Evolutionary conservation across 1,139 yeast genomes (phyloP).

Genomic region (Kodamaea sp.): DNA sequence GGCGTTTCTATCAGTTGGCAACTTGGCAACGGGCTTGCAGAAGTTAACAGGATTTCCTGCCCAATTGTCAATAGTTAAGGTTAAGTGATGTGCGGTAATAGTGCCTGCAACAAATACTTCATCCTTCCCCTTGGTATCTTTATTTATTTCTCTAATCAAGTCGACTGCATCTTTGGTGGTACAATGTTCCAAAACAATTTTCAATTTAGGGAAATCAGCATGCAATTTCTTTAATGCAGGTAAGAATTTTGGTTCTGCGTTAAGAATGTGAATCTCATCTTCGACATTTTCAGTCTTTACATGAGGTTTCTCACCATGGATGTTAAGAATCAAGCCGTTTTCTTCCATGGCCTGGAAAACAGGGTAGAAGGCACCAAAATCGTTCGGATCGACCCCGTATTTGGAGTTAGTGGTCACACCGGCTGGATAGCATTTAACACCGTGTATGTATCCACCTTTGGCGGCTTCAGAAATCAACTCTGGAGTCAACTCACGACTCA

Average conservation of each 20-base stretch:
- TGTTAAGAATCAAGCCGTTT: slow-evolving; percentile 69
- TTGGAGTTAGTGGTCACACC: slow-evolving; percentile 96
- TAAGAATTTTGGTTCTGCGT: slow-evolving; percentile 88
- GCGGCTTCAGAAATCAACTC: slow-evolving; percentile 81
- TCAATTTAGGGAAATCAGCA: slow-evolving; percentile 76
- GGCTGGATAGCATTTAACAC: slow-evolving; percentile 95
- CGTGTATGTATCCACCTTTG: slow-evolving; percentile 64
- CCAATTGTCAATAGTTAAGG: slow-evolving; percentile 88
- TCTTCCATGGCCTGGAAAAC: slow-evolving; percentile 84
- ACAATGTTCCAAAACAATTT: slow-evolving; percentile 91
- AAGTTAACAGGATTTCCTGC: slow-evolving; percentile 93
- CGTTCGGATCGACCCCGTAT: slow-evolving; percentile 93
- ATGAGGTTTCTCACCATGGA: slow-evolving; percentile 95
- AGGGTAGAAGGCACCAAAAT: slow-evolving; percentile 83
- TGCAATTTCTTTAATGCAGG: slow-evolving; percentile 88
- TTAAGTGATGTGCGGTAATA: slow-evolving; percentile 92
- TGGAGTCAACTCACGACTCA: slow-evolving; percentile 76
- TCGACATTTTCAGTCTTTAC: slow-evolving; percentile 26
- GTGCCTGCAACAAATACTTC: slow-evolving; percentile 76
- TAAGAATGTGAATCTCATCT: slow-evolving; percentile 72
- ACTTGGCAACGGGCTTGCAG: slow-evolving; percentile 96
- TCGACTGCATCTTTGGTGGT: slow-evolving; percentile 87
- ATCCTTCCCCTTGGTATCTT: slow-evolving; percentile 39
- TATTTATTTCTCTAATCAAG: slow-evolving; percentile 67
- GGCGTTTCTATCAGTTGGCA: slow-evolving; percentile 80